Percentiles rank a stretch among this genome's conserved stretches.
Conservation (phyloP, 2,329 filamentous ascomycete genomes). For the Verticillium tricorpus region DNA sequence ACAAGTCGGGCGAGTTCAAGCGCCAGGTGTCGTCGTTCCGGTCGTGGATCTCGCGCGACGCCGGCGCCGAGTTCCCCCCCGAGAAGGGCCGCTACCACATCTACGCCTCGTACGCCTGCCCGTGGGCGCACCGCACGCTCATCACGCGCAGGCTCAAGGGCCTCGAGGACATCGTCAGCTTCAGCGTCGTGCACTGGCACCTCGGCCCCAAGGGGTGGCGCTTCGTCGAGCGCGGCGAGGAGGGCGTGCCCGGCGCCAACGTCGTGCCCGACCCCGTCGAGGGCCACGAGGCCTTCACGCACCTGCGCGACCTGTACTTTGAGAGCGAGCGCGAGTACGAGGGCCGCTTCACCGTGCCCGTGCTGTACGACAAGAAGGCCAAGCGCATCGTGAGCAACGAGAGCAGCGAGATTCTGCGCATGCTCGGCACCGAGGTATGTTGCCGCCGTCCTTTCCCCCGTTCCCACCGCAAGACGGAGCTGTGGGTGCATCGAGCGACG, state of each 20-base stretch:
- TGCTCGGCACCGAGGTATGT: slow-evolving; percentile 64
- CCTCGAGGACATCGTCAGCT: slow-evolving; percentile 75
- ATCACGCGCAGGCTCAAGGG: slow-evolving; percentile 90
- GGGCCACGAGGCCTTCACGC: slow-evolving; percentile 62
- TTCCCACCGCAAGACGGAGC: too few relatives aligned
- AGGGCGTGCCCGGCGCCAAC: slow-evolving; percentile 53
- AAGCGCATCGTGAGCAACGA: slow-evolving; percentile 86
- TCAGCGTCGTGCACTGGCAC: slow-evolving; percentile 89
- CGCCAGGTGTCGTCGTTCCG: slow-evolving; percentile 80
- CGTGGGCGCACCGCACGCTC: slow-evolving; percentile 85
- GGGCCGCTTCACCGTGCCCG: slow-evolving; percentile 83
- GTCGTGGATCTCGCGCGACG: slow-evolving; percentile 68
- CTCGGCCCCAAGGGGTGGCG: slow-evolving; percentile 73
- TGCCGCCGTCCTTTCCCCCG: not conserved
- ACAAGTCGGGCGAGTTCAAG: slow-evolving; percentile 89
- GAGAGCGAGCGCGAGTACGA: slow-evolving; percentile 64
- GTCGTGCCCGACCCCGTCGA: slow-evolving; percentile 65
- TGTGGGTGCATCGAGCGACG: too few relatives aligned
- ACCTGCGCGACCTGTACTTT: slow-evolving; percentile 79
- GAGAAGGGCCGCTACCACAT: slow-evolving; percentile 92
- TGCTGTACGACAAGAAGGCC: slow-evolving; percentile 74
- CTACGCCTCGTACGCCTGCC: slow-evolving; percentile 91
- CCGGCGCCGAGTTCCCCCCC: slow-evolving; percentile 70
- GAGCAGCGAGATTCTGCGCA: slow-evolving; percentile 86
- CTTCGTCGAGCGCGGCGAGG: slow-evolving; percentile 55